phyloP scores from a whole-genome alignment of 768 basidiomycete species.

The Lentinus brumalis region DNA sequence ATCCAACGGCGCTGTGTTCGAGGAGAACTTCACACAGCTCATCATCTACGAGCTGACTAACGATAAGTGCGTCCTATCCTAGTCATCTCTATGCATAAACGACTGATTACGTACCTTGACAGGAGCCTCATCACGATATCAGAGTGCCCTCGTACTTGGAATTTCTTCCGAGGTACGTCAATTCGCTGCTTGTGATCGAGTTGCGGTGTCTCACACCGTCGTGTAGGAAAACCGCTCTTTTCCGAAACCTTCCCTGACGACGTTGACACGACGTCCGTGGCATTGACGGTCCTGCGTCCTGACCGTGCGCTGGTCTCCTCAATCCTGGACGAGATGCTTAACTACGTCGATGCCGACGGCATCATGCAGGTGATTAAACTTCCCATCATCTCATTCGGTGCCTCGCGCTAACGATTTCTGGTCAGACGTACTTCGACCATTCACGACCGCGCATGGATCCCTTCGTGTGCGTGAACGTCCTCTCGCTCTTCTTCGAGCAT shows the following conservation, averaged over 20 bases:
- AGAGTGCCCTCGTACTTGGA: constrained; percentile 47
- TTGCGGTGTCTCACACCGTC: not conserved
- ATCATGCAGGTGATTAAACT: constrained; percentile 35
- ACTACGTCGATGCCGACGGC: constrained; percentile 50
- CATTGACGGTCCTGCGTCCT: constrained; percentile 42
- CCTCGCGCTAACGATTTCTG: not conserved
- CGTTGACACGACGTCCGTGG: constrained; percentile 61
- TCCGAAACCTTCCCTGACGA: constrained; percentile 48
- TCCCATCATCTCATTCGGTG: not conserved
- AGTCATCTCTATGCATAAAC: constrained; percentile 40
- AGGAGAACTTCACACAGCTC: constrained; percentile 62
- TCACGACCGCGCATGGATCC: constrained; percentile 54
- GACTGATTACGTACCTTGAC: constrained; percentile 1
- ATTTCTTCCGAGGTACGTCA: constrained; percentile 51
- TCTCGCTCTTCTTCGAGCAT: constrained; percentile 51
- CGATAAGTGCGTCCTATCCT: constrained; percentile 50
- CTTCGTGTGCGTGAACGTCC: constrained; percentile 52
- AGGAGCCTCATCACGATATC: constrained; percentile 45
- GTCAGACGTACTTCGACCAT: constrained; percentile 55
- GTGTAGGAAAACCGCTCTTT: constrained; percentile 17
- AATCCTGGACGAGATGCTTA: constrained; percentile 61
- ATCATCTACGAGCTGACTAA: constrained; percentile 56
- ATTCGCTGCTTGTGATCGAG: too few species aligned
- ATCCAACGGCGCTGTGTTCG: constrained; percentile 38
- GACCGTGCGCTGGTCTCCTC: constrained; percentile 37